These are phyloP conservation scores for Solanum piurae DNA, from an alignment of 257 asterid species.

Conservation along the genomic window DNA sequence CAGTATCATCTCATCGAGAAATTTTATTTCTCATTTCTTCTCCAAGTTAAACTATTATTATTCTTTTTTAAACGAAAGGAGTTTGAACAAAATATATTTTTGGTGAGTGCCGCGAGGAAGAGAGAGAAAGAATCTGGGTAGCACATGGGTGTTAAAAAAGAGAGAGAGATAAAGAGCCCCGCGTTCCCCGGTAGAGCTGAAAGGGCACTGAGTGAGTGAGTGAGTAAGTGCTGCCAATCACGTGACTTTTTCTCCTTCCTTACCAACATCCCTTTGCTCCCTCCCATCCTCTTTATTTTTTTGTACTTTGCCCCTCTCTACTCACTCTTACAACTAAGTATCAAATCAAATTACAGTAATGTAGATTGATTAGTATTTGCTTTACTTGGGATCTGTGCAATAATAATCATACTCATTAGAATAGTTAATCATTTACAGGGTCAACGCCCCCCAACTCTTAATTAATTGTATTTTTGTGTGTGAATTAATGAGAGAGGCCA, in stretches of 20 bases:
- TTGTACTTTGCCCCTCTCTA: neutral
- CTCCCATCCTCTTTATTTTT: neutral
- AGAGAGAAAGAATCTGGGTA: neutral
- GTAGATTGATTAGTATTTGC: neutral
- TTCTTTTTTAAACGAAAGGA: fast-evolving
- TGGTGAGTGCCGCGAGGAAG: neutral
- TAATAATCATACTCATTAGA: neutral
- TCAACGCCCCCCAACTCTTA: neutral
- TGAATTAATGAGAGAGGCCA: neutral
- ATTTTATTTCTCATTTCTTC: too few relatives aligned
- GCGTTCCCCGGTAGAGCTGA: neutral
- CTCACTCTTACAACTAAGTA: neutral
- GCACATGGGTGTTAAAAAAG: neutral
- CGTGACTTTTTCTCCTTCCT: neutral
- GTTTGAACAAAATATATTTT: neutral
- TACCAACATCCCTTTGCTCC: neutral
- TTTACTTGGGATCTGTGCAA: neutral
- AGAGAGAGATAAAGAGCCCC: neutral
- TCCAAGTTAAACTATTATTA: too few relatives aligned
- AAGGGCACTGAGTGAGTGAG: neutral
- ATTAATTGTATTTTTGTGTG: neutral
- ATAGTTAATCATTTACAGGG: neutral
- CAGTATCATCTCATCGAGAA: neutral
- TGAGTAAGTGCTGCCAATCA: neutral
- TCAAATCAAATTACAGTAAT: neutral